Base-by-base conservation (phyloP, 345 rosid species). In the Gossypium ekmanianum region DNA sequence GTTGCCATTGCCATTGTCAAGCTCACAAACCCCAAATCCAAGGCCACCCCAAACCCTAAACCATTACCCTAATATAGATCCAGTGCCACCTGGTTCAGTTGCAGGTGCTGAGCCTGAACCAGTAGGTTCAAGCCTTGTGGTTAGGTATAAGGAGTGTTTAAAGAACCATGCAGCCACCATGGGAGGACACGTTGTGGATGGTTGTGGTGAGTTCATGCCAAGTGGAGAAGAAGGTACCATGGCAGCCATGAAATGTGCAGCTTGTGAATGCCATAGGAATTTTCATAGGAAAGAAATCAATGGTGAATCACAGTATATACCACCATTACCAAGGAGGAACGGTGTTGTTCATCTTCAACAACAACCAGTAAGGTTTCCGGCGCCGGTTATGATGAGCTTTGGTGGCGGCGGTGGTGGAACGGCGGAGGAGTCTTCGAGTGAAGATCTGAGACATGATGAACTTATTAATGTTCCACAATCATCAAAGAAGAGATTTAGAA, bases 161-260 rank as follows among this genome's bases (percentile, higher is more conserved):
- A 81, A 81, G 88, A 92, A 92, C 80, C 96, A 91, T 70, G 96
- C 94, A 18, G 92, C 92, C 0, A 84, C 84, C 51, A 77, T 79
- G 24, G 96, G 96, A 0, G 85, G 94, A 13, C 85, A 84, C 48
- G 91, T 89, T 4, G 77, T 83, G 7, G 97, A 92, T 18, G 96
- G 94, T 27, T 88, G 97, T n/a, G 89, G 93, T 4, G 91, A 88
- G 83, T 92, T 92, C 85, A 90, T 92, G 92, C 79, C 97, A 0
- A 62, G 83, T 48, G 94, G 94, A 3, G 88, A 85, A 71, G 88
- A 83, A 2, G 96, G 90, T n/a, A 85, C 86, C 45, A 59, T 67
- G 16, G 91, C 79, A 48, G 94, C 86, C 50, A 84, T 95, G 41
- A 92, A 84, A 79, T 93, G 98, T 79, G 98, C 94, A 76, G 96